phyloP scores from a whole-genome alignment of 257 asterid genomes.

The Avicennia marina region DNA sequence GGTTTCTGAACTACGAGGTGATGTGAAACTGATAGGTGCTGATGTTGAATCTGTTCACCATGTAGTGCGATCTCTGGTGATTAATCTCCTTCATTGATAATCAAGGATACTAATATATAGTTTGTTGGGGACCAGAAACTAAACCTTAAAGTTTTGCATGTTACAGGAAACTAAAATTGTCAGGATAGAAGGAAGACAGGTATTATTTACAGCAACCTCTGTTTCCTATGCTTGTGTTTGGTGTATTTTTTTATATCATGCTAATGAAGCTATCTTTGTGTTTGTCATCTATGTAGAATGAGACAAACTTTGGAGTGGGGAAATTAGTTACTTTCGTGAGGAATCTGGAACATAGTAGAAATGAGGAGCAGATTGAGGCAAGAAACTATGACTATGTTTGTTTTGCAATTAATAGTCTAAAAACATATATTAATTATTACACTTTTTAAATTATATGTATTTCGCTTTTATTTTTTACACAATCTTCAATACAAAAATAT shows the following conservation, averaged over 20 bases:
- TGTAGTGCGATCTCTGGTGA: constrained; percentile 76
- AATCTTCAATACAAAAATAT: too few relatives aligned
- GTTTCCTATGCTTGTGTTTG: constrained; percentile 3
- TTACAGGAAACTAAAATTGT: constrained; percentile 73
- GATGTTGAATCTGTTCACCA: constrained; percentile 64
- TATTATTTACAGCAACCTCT: constrained; percentile 18
- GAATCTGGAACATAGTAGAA: constrained; percentile 37
- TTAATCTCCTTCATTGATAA: constrained; percentile 14
- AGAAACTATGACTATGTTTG: too few relatives aligned
- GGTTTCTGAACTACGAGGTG: constrained; percentile 67
- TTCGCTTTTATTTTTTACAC: too few relatives aligned
- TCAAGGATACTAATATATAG: constrained; percentile 2
- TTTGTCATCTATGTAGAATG: constrained; percentile 37
- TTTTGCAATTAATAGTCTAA: too few relatives aligned
- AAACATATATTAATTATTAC: too few relatives aligned
- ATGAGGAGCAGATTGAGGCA: constrained; percentile 63
- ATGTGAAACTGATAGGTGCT: constrained; percentile 47
- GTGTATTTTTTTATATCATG: background rate
- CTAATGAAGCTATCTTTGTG: background rate
- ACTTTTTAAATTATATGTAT: too few relatives aligned
- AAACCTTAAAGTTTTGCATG: constrained; percentile 13
- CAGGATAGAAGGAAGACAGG: constrained; percentile 88
- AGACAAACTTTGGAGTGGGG: constrained; percentile 52
- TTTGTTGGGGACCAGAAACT: constrained; percentile 15
- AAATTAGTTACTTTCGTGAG: constrained; percentile 44